Conservation (phyloP, 306 rosid species). For the Begonia peltatifolia region DNA sequence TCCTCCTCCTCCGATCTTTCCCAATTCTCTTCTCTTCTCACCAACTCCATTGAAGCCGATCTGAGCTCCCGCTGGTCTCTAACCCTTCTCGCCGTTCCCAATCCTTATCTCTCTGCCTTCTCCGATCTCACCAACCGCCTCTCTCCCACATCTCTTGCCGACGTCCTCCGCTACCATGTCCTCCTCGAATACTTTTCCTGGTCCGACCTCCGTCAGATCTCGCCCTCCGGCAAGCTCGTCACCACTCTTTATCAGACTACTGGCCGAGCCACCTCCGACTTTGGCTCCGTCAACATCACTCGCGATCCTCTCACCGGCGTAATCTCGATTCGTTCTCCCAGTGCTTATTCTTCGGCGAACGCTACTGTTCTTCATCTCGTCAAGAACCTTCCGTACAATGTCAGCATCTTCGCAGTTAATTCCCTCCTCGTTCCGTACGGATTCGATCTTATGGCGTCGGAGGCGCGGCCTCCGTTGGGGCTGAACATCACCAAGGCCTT, state of each 20-base stretch:
- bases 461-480: constrained; percentile 52
- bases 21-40: constrained; percentile 46
- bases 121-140: constrained; percentile 43
- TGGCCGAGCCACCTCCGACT: constrained; percentile 77
- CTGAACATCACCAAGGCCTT: constrained; percentile 67
- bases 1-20: constrained; percentile 66
- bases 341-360: constrained; percentile 45
- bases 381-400: constrained; percentile 76
- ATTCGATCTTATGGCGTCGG: constrained; percentile 85
- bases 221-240: constrained; percentile 65
- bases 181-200: constrained; percentile 73
- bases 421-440: constrained; percentile 67
- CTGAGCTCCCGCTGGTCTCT: constrained; percentile 55
- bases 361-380: constrained; percentile 46
- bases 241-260: constrained; percentile 92
- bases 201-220: constrained; percentile 50
- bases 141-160: constrained; percentile 47
- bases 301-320: constrained; percentile 32
- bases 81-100: constrained; percentile 88
- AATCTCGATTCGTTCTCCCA: constrained; percentile 51
- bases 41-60: constrained; percentile 39
- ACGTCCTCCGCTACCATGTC: constrained; percentile 86
- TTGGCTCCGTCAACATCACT: constrained; percentile 75
- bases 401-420: constrained; percentile 57
- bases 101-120: constrained; percentile 35